Evolutionary conservation across 1,139 yeast genomes (phyloP), one percentile per base, ranked within the genome.

Genomic region (Hyphopichia wangnamkhiaoensis): DNA sequence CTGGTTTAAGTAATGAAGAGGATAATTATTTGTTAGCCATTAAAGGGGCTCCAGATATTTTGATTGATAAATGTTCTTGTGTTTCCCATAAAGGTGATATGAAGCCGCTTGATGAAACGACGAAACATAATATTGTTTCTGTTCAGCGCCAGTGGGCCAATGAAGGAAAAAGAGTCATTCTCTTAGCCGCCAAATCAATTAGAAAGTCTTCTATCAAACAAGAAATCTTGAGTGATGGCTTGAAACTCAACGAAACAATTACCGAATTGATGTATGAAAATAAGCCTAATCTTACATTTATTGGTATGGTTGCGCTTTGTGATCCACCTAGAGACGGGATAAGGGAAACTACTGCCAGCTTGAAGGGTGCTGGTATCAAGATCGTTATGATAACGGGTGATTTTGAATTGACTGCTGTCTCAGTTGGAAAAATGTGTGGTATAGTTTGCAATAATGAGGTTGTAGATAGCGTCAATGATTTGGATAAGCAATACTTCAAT

Each of bases 321-420:
- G 82, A 76, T 48, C 82, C 82, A 10, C 79, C 78, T 33, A 64
- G 76, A 46, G 65, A 63, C 32, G 74, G 65, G 24, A 67, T 74
- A 33, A 63, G 59, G n/a, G 58, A 59, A 7, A 74, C 71, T 13
- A 62, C 74, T 34, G 42, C 50, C 3, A 61, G 56, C 3, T 61
- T 74, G 35, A 63, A 73, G 41, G 56, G 53, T n/a, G 81, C 81
- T 17, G 80, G 81, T 16, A 65, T 76, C 34, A 71, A 71, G 37
- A 59, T 73, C 18, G 65, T 71, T 16, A 76, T 76, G 81, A 74
- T 76, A 27, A 76, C 82, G 21, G 82, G 82, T 38, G 82, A 76
- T 51, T 74, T 68, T 47, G 75, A 71, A 44, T 55, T 72, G 25
- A 76, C 82, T n/a, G 82, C 79, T 5, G 61, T 68, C 33, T 69